These are phyloP conservation scores for Plasmodium falciparum DNA, from an alignment of 169 alveolate genomes.

Conservation along the genomic window DNA sequence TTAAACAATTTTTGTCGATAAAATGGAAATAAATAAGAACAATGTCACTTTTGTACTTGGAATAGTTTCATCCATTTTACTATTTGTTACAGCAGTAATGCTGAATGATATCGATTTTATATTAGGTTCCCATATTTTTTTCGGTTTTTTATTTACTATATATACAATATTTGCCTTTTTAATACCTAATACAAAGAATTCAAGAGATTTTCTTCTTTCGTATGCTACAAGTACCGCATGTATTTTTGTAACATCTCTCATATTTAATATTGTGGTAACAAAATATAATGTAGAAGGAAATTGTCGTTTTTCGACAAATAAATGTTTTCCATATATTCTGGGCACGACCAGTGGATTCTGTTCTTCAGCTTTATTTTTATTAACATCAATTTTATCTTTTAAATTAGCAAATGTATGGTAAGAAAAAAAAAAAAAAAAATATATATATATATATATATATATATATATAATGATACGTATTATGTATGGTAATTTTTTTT, in stretches of 20 bases:
- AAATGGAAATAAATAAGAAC: constrained; percentile 23
- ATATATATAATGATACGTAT: not conserved
- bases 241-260: constrained; percentile 27
- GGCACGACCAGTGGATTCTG: constrained; percentile 17
- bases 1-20: not conserved
- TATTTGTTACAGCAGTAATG: constrained; percentile 27
- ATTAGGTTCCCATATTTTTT: constrained; percentile 14
- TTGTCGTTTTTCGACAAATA: not conserved
- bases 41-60: constrained; percentile 33
- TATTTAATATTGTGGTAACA: constrained; percentile 18
- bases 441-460: not conserved
- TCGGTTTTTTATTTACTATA: not conserved
- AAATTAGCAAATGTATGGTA: constrained; percentile 30
- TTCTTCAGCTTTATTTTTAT: constrained; percentile 30
- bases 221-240: constrained; percentile 45
- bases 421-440: too few species aligned
- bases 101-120: not conserved
- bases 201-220: constrained; percentile 49
- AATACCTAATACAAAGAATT: constrained; percentile 27
- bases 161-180: constrained; percentile 51
- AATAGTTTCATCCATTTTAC: constrained; percentile 30
- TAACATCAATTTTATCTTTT: constrained; percentile 27
- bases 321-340: constrained; percentile 4
- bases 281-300: not conserved
- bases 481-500: not conserved